Percentiles rank a stretch among this genome's conserved stretches.
phyloP scores from a whole-genome alignment of 768 basidiomycete species.

The Mrakia blollopis region DNA sequence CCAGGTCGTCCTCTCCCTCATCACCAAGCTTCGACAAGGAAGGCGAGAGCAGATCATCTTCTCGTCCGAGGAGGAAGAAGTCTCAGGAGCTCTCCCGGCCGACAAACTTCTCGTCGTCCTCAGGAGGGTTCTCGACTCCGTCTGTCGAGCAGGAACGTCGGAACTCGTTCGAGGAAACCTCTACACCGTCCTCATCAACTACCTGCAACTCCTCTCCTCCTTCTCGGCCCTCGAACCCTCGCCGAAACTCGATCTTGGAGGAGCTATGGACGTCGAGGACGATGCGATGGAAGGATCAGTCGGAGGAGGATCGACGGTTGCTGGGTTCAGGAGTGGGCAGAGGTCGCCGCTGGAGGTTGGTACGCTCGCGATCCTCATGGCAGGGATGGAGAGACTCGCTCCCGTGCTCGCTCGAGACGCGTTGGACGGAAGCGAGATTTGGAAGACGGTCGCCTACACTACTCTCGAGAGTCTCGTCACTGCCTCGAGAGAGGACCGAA shows the following conservation, averaged over 20 bases:
- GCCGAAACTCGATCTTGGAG: constrained; percentile 21
- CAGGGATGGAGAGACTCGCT: constrained; percentile 66
- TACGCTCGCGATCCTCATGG: constrained; percentile 63
- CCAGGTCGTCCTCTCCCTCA: constrained; percentile 70
- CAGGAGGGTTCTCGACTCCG: constrained; percentile 65
- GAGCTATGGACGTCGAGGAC: constrained; percentile 26
- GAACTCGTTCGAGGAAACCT: constrained; percentile 89
- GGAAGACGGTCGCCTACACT: constrained; percentile 94
- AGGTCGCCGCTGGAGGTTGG: constrained; percentile 56
- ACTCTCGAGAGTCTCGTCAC: constrained; percentile 74
- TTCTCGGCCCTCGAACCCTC: constrained; percentile 19
- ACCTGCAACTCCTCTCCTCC: constrained; percentile 63
- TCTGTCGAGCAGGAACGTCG: constrained; percentile 67
- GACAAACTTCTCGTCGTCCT: constrained; percentile 64
- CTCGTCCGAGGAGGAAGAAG: constrained; percentile 54
- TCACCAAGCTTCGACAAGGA: constrained; percentile 84
- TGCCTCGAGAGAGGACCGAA: constrained; percentile 48
- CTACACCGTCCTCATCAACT: constrained; percentile 87
- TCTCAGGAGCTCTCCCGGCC: constrained; percentile 18
- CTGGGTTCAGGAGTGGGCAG: constrained; percentile 31
- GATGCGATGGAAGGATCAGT: constrained; percentile 33
- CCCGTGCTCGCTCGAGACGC: constrained; percentile 77
- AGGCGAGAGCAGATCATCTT: constrained; percentile 54
- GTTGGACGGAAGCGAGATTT: constrained; percentile 89
- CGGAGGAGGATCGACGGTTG: not conserved